Base-by-base conservation (phyloP, 768 basidiomycete genomes). In the Auriscalpium microsporum region DNA sequence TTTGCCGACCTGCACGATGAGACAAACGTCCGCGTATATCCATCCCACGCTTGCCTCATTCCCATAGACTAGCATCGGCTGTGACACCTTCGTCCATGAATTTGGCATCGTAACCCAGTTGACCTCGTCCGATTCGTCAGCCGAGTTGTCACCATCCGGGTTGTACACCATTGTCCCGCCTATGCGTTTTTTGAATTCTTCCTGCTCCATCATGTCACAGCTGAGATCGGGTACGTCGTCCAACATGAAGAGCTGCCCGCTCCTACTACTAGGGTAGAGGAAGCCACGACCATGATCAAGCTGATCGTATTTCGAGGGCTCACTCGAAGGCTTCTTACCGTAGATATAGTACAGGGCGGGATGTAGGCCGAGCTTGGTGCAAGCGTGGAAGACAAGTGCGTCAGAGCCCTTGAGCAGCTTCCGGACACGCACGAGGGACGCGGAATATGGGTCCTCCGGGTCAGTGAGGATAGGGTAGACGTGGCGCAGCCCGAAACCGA, bases 401-500 rank as follows among this genome's bases (percentile, higher is more conserved):
- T 52, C 56, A 33, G 35, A 50, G 13, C 49, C 49, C 19, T 59
- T 54, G 8, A 54, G 45, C 17, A 54, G 48, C 10, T 34, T 17
- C 19, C 45, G 49, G 42, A 57, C 9, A n/a, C 54, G 49, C 6
- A 45, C 17, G 13, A 47, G 35, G 21, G 17, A 28, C 23, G 23
- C 23, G 23, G 23, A 28, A 28, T 28, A 28, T 5, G 23, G 23
- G 5, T 28, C 23, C 5, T 2, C 5, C 23, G 23, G 23, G 5
- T 28, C 10, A 21, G 46, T 37, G 8, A 36, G 52, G 51, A 73
- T 51, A 3, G 73, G 70, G 54, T 77, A 78, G 52, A 63, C 60
- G 61, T 73, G 69, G 1, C 60, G 61, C 10, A 78, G 62, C 9
- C 71, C 69, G 47, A 77, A 79, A 2, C 69, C 72, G 16, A 79